A percentile compares a stretch with the other conserved stretches of the same genome.
These are phyloP conservation scores for Gossypium schwendimanii DNA, from an alignment of 441 rosid species.

Conservation along the genomic window DNA sequence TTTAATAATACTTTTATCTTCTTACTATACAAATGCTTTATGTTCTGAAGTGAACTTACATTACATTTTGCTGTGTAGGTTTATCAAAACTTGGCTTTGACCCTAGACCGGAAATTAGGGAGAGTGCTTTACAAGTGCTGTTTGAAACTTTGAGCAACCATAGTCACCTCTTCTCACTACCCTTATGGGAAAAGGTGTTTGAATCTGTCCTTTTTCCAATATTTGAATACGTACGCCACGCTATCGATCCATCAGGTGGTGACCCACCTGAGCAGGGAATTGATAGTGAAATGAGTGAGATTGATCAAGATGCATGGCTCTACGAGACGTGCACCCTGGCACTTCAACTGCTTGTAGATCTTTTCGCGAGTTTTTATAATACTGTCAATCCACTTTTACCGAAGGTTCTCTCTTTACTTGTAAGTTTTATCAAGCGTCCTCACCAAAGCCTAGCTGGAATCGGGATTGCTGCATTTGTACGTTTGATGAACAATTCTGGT, in stretches of 20 bases:
- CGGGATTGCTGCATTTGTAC: constrained; percentile 98
- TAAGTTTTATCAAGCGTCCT: constrained; percentile 93
- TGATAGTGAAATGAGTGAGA: constrained; percentile 53
- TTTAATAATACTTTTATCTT: not conserved
- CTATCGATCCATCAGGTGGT: constrained; percentile 93
- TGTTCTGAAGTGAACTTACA: constrained; percentile 1
- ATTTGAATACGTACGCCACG: constrained; percentile 95
- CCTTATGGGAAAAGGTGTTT: constrained; percentile 86
- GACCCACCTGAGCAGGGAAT: constrained; percentile 56
- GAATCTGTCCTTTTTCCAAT: constrained; percentile 96
- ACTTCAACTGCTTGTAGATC: constrained; percentile 95
- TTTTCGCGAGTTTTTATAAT: constrained; percentile 81
- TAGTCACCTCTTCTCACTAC: constrained; percentile 85
- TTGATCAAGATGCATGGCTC: constrained; percentile 98
- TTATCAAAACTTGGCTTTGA: constrained; percentile 97
- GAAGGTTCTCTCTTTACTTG: constrained; percentile 81
- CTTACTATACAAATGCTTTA: not conserved
- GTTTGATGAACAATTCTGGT: constrained; percentile 95
- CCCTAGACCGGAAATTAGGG: constrained; percentile 97
- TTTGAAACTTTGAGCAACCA: constrained; percentile 93
- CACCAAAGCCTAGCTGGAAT: constrained; percentile 99
- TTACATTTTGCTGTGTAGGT: constrained; percentile 44
- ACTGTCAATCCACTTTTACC: constrained; percentile 90
- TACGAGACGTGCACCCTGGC: constrained; percentile 98
- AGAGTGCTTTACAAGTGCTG: constrained; percentile 87